These are phyloP conservation scores for Dendrobium nobile DNA, from an alignment of 106 monocot genomes.

Conservation along the genomic window DNA sequence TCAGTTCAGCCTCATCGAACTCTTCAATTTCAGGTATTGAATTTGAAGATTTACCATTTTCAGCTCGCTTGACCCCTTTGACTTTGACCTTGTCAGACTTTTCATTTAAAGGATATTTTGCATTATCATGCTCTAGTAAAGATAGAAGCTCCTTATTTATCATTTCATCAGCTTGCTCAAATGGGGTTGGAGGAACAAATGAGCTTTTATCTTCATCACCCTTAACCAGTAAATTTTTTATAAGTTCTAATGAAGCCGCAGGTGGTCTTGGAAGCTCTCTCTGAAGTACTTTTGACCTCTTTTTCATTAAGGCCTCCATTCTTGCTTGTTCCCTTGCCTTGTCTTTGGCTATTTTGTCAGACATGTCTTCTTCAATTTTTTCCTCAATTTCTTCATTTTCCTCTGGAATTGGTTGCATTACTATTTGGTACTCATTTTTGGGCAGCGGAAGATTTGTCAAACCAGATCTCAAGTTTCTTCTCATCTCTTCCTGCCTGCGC, in stretches of 20 bases:
- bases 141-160: conserved; percentile 75
- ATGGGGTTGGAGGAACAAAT: conserved; percentile 90
- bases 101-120: conserved; percentile 82
- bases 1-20: conserved; percentile 70
- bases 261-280: conserved; percentile 93
- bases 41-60: conserved; percentile 47
- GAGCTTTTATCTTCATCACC: conserved; percentile 76
- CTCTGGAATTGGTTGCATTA: conserved; percentile 58
- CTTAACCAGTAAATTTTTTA: conserved; percentile 42
- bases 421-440: conserved; percentile 93
- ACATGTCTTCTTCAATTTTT: conserved; percentile 91
- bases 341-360: conserved; percentile 80
- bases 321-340: conserved; percentile 72
- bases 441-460: conserved; percentile 70
- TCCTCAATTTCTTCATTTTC: conserved; percentile 76
- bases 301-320: conserved; percentile 73
- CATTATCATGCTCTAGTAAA: conserved; percentile 86
- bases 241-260: conserved; percentile 62
- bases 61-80: conserved; percentile 51
- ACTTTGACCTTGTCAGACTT: conserved; percentile 61
- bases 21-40: conserved; percentile 80
- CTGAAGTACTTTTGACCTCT: conserved; percentile 96
- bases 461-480: conserved; percentile 56
- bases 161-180: conserved; percentile 96
- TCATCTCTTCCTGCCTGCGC: conserved; percentile 68